Base-by-base conservation (phyloP, 2,329 filamentous ascomycete genomes). In the Penicillium sp. region DNA sequence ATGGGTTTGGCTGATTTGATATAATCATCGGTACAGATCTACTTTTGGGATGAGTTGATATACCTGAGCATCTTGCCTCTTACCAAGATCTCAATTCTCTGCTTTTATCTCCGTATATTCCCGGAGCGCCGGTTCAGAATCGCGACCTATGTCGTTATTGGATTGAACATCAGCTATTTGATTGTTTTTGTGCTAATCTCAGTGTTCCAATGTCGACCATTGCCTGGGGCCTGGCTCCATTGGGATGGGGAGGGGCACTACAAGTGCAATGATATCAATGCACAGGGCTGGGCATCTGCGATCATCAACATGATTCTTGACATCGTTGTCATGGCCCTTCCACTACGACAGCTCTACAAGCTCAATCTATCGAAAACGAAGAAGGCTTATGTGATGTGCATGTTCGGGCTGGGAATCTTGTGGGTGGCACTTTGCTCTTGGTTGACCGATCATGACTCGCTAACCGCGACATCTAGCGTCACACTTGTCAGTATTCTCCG, bases 401-500 rank as follows among this genome's bases (percentile, higher is more conserved):
- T 77, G 71, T 77, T 78, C 50, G 57, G 66, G n/a, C 56, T 77
- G 18, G 75, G 75, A 19, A 60, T 70, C 18, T 73, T 77, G 75
- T 77, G 53, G 47, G 74, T 67, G 3, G 46, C n/a, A 47, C 31
- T 22, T 16, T n/a, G 11, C 2, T 4, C 11, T 2, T 9, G 9
- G 11, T 22, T 16, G 2, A 31, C 19, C 24, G 4, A 41, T 22
- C 16, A 54, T 64, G 41, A 62, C 43, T n/a, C 31, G 35, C 35
- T 9, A 31, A 39, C 27, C 18, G n/a, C 35, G 9, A 19, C 19
- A 2, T 22, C 18, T 13, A 80, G 77, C 54, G 77, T 79, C 40
- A 81, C 77, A 2, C 60, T 81, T n/a, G 70, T 81, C 59, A 79
- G 77, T 56, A 73, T 78, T 50, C 66, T 82, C 31, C 77, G 79